Evolutionary conservation across 768 basidiomycete genomes (phyloP), one percentile per base, ranked within the genome.

Genomic region (Pleurotus salmoneostramineus): DNA sequence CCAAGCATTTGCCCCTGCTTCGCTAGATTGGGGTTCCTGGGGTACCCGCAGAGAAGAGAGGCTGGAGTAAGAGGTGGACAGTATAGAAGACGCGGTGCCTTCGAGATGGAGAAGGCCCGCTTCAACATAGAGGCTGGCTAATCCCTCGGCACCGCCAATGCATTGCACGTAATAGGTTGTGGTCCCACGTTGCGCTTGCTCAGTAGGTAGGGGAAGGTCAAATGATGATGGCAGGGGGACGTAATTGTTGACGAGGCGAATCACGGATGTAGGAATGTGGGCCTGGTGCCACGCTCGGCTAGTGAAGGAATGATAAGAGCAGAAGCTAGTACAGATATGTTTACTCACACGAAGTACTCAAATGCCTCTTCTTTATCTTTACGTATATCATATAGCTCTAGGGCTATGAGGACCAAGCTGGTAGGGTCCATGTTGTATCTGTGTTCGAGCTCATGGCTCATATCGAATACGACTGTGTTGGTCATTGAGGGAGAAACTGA

Each of bases 391-490:
- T 81, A 80, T 42, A 87, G 66, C 62, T 93, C 91, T 44, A 91
- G 72, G 6, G 80, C 91, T 59, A 85, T 79, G 55, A 92, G 71
- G 1, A 85, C 83, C 31, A 93, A 73, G 70, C 90, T 92, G 11
- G 91, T 93, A 1, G 91, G 85, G 68, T 93, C 91, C 88, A 93
- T 91, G 62, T 93, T 92, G 62, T 88, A 93, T 63, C 81, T 79
- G 47, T 82, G 77, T 58, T 91, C 89, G 56, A 75, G 69, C 57
- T 77, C 79, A 54, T 74, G 77, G 58, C 68, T 78, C 32, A 77
- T 70, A 54, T 82, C 76, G 66, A 84, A 82, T 6, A 83, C 74
- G 35, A 83, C 73, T 1, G 85, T 78, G 56, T 80, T 77, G 3
- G 78, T 71, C 15, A 79, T 68, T 52, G 70, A 75, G 3, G 85